phyloP scores from a whole-genome alignment of 345 rosid genomes.

The Eucalyptus coolabah region DNA sequence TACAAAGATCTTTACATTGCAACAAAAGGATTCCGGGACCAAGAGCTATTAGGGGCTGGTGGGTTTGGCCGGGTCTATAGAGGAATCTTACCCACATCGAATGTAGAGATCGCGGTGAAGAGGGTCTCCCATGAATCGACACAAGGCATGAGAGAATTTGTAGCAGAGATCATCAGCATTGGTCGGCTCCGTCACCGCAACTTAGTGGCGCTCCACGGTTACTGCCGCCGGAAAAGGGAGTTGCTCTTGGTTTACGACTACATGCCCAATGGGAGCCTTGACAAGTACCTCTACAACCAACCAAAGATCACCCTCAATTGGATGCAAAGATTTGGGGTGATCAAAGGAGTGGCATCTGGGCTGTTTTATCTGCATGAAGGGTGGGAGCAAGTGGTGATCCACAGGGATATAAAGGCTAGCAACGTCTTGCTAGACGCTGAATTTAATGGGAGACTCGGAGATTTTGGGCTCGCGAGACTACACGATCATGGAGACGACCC shows the following conservation, averaged over 20 bases:
- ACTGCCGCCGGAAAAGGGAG: conserved; percentile 44
- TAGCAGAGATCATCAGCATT: conserved; percentile 32
- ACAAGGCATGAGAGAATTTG: conserved; percentile 55
- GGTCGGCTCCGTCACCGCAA: conserved; percentile 45
- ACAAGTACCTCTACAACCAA: conserved; percentile 19
- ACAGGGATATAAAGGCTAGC: not conserved
- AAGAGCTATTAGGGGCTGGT: conserved; percentile 46
- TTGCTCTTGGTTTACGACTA: conserved; percentile 44
- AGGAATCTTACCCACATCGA: conserved; percentile 36
- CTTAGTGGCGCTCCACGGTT: conserved; percentile 39
- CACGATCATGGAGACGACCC: conserved; percentile 25
- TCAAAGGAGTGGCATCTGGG: not conserved
- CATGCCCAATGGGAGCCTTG: conserved; percentile 7
- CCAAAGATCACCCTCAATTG: conserved; percentile 7
- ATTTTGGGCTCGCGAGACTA: conserved; percentile 37
- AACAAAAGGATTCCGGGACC: conserved; percentile 58
- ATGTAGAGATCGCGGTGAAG: conserved; percentile 53
- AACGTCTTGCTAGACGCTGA: conserved; percentile 27
- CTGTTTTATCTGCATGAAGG: not conserved
- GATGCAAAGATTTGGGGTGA: not conserved
- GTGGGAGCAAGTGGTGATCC: not conserved
- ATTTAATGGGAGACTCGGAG: conserved; percentile 27
- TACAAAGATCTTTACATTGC: conserved; percentile 60
- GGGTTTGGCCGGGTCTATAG: conserved; percentile 65
- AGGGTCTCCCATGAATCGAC: conserved; percentile 51